Evolutionary conservation across 2,329 filamentous ascomycete species (phyloP), one percentile per base, ranked within the genome.

Genomic region (Claviceps spartinae): DNA sequence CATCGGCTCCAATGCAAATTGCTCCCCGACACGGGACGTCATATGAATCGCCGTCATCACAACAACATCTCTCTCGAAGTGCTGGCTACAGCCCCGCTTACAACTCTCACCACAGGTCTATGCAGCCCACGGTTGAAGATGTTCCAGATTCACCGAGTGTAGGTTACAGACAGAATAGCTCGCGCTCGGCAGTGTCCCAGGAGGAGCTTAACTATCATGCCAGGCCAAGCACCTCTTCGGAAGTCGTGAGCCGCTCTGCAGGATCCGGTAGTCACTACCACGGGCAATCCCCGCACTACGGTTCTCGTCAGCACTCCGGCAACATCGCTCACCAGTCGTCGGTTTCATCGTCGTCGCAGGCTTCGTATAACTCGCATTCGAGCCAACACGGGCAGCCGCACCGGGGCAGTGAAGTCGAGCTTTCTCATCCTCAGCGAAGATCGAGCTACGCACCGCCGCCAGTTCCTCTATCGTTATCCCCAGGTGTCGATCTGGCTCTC

Each of bases 111-210:
- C 67, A 70, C 59, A 70, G 72, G 53, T 72, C 74, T 1, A 75
- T 80, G 76, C 80, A 82, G 58, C 78, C 76, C 2, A 82, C 76
- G 6, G 79, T 81, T 5, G 82, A 85, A 60, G 81, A 85, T 56
- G 78, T 75, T 5, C 79, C 81, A 4, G 79, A 82, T 48, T 75
- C 76, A 1, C 69, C 71, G 1, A 58, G 57, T 6, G 62, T 67
- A n/a, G 55, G 60, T 7, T 55, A 58, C 47, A 51, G 60, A 30
- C 59, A 62, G 16, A 59, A 57, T 48, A 57, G 51, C 18, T 55
- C 58, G 40, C 58, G 60, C 43, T 54, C 59, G 47, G 56, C 58
- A 30, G 56, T 60, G 18, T 30, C 36, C 36, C 57, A 58, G n/a
- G 68, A 72, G 24, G 70, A 73, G 47, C 56, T 61, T 49, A 66